A percentile compares a stretch with the other conserved stretches of the same genome.
phyloP scores from a whole-genome alignment of 148 eudicot genomes.

The Vaccinium vitisidaea region DNA sequence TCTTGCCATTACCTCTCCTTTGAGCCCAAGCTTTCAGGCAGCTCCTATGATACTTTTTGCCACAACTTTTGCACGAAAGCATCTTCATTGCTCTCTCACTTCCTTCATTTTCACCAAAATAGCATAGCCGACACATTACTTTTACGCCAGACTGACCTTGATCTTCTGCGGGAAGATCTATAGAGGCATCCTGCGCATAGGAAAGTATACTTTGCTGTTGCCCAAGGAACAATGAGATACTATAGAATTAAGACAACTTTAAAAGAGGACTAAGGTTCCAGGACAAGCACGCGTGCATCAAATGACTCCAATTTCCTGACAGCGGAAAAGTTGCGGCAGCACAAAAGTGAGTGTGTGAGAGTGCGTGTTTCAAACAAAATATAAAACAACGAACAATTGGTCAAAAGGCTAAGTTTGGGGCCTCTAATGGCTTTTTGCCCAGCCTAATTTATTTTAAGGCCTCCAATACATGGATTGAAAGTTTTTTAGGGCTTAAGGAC shows the following conservation, averaged over 20 bases:
- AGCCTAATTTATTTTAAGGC: no score
- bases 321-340: slow-evolving; percentile 2
- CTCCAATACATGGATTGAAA: no score
- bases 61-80: slow-evolving; percentile 81
- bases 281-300: not conserved
- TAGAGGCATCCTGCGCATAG: slow-evolving; percentile 43
- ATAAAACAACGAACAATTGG: not conserved
- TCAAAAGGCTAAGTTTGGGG: no score
- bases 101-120: slow-evolving; percentile 81
- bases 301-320: slow-evolving; percentile 4
- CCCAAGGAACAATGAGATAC: slow-evolving; percentile 5
- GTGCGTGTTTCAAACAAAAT: not conserved
- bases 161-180: slow-evolving; percentile 67
- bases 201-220: not conserved
- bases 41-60: slow-evolving; percentile 87
- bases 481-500: no score
- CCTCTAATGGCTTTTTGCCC: no score
- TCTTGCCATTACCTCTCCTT: slow-evolving; percentile 61
- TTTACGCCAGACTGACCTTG: slow-evolving; percentile 51
- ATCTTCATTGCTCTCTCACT: slow-evolving; percentile 88
- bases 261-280: not conserved
- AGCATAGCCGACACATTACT: slow-evolving; percentile 93
- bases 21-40: slow-evolving; percentile 91
- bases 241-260: not conserved
- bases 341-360: not conserved